Base-by-base conservation (phyloP, 78 protist species). In the Emiliania huxleyi region DNA sequence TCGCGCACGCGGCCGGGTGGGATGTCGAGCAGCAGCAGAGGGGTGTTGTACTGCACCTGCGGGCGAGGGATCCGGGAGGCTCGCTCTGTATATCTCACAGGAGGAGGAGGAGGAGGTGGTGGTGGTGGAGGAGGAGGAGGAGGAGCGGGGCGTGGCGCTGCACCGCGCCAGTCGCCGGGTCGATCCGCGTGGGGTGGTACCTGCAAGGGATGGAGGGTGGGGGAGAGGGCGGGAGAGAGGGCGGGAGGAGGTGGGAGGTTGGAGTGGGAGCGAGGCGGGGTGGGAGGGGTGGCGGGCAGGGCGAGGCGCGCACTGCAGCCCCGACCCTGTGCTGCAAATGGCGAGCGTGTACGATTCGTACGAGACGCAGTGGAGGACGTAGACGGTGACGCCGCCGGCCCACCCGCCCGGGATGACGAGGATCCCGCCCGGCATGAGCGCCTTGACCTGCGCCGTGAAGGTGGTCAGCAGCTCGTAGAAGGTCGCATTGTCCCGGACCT, bases 321-420 rank as follows among this genome's bases (percentile, higher is more conserved):
- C 62, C 8, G 75, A 8, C 29, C 75, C 75, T 3, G 85, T 77
- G 33, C 46, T 40, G 85, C 85, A 77, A 23, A 77, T 21, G 42
- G 85, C 85, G 35, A 77, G 46, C 46, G 85, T 77, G 85, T 23
- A 77, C 85, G 15, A 37, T 33, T 77, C 85, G 46, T 23, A 77
- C 18, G 85, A 40, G 85, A 23, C 85, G 85, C 85, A 77, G 85
- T 77, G 85, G 35, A 77, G 46, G 33, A 77, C 85, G 85, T 77
- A 77, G 33, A 40, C 46, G 35, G n/a, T 35, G 29, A 77, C 33
- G 33, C 48, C 19, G 85, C 85, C 85, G 25, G 19, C 6, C 48
- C 44, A 77, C 3, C 85, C 85, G 44, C 85, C 85, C 18, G 85
- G 85, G 23, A 77, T 33, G 29, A 77, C 46, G 33, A 77, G 12